Base-by-base conservation (phyloP, 192 early-diverging fungal species). In the Coemansia sp. region DNA sequence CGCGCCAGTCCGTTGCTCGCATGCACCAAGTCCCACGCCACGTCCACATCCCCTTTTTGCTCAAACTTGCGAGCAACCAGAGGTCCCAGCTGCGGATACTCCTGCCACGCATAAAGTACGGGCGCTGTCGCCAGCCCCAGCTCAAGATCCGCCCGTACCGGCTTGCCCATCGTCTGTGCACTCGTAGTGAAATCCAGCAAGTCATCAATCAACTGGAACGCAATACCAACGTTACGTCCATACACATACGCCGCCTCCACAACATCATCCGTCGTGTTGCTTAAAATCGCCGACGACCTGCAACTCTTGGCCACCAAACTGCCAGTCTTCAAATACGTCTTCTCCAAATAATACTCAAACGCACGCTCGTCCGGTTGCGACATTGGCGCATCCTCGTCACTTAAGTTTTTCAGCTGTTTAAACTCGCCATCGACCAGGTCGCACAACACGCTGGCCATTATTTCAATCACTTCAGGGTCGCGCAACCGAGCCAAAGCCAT, bases 401-500 rank as follows among this genome's bases (percentile, higher is more conserved):
- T 69, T 19, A 85, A 75, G 64, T 94, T 93, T 51, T 89, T 83
- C 7, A 98, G 82, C 74, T 97, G 96, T 93, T 96, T 96, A 57
- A 98, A 94, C 78, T 98, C 96, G 19, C 96, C 96, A 64, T 98
- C 96, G 0, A 97, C 95, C 38, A 97, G 82, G 60, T 97, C 91
- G 19, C 91, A 88, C 72, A 98, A 94, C 46, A 91, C 90, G 7
- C 95, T 93, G 50, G 93, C 88, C 70, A 97, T 87, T 20, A 98
- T 83, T 61, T 97, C 96, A 21, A 92, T 95, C 2, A 95, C 94
- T 66, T 97, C 93, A 17, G 92, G 82, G 64, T 95, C 93, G 25
- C 93, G 86, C 63, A 98, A 74, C 20, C 93, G 84, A 2, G 95
- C 91, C 47, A 98, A 82, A 0, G 94, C 94, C 53, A 96, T 83